phyloP scores from a whole-genome alignment of 2,329 filamentous ascomycete species.

The Lojkania enalia region DNA sequence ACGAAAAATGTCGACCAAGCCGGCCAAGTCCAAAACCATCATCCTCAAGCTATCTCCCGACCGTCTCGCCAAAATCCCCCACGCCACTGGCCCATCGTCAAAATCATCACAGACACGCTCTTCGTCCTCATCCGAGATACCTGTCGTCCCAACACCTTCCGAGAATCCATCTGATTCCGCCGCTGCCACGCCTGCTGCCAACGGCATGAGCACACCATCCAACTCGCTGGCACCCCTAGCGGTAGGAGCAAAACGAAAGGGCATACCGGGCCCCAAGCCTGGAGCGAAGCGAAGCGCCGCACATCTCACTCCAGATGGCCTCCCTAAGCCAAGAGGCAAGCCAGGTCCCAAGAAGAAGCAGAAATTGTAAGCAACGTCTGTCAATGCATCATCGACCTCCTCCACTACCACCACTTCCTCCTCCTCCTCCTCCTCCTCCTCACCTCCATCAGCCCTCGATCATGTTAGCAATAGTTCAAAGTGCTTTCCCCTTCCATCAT shows the following conservation, averaged over 20 bases:
- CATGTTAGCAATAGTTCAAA: too few species aligned
- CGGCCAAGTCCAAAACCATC: slow-evolving; percentile 36
- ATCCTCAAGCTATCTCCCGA: slow-evolving; percentile 39
- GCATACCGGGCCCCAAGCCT: slow-evolving; percentile 69
- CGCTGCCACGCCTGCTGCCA: slow-evolving; percentile 40
- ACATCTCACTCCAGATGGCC: slow-evolving; percentile 58
- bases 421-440: too few species aligned
- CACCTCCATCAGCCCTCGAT: too few species aligned
- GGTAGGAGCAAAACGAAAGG: slow-evolving; percentile 71
- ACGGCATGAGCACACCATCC: slow-evolving; percentile 39
- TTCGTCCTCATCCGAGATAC: slow-evolving; percentile 42
- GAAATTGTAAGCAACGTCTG: slow-evolving; percentile 71
- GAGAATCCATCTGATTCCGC: slow-evolving; percentile 49
- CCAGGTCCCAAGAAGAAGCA: slow-evolving; percentile 97
- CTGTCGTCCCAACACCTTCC: slow-evolving; percentile 31
- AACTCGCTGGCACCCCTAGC: slow-evolving; percentile 50
- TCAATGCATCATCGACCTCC: too few species aligned
- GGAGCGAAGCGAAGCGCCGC: slow-evolving; percentile 61
- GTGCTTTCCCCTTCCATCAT: too few species aligned
- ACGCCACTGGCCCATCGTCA: slow-evolving; percentile 21
- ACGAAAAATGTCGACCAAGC: slow-evolving; percentile 39
- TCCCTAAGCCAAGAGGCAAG: slow-evolving; percentile 75
- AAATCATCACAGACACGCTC: slow-evolving; percentile 31
- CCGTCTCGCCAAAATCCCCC: slow-evolving; percentile 34
- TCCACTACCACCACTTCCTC: too few species aligned